Evolutionary conservation across 2,329 filamentous ascomycete species (phyloP).

Genomic region (Rosellinia necatrix): DNA sequence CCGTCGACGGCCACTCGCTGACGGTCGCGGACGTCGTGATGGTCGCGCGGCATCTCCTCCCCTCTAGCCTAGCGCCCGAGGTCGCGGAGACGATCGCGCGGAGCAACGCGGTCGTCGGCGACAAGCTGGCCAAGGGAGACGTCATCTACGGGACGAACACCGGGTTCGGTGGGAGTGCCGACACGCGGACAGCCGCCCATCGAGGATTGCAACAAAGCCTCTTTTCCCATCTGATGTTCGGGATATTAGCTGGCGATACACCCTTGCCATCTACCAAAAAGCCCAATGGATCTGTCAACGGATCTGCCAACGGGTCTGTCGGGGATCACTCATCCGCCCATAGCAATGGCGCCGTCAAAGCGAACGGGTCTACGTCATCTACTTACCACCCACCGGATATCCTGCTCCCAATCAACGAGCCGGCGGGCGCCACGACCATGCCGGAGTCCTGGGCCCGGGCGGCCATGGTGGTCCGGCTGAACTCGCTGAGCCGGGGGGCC

Average conservation of each 20-base stretch:
- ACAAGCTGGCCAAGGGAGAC: slow-evolving; percentile 3
- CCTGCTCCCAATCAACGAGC: background rate
- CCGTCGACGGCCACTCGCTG: background rate
- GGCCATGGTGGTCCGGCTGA: slow-evolving; percentile 38
- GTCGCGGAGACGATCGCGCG: background rate
- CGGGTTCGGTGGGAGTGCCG: slow-evolving; percentile 68
- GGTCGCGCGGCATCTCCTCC: background rate
- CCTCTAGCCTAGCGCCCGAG: background rate
- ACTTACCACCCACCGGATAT: background rate
- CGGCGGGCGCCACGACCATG: background rate
- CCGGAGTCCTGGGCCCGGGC: slow-evolving; percentile 34
- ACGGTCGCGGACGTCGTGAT: slow-evolving; percentile 1
- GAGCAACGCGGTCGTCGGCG: background rate
- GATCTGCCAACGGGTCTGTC: background rate
- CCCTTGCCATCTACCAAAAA: background rate
- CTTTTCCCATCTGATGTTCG: slow-evolving; percentile 58
- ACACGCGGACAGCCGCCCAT: slow-evolving; percentile 57
- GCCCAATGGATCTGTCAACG: no score
- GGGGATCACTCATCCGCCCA: background rate
- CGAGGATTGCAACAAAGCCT: slow-evolving; percentile 58
- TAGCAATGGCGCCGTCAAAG: background rate
- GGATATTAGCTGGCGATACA: slow-evolving; percentile 38
- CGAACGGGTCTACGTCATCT: background rate
- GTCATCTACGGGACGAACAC: slow-evolving; percentile 59
- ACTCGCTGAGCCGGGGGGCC: slow-evolving; percentile 32